Percentiles rank a stretch among this genome's conserved stretches.
Evolutionary conservation across 768 basidiomycete genomes (phyloP).

Genomic region (Leccinellum albellum): DNA sequence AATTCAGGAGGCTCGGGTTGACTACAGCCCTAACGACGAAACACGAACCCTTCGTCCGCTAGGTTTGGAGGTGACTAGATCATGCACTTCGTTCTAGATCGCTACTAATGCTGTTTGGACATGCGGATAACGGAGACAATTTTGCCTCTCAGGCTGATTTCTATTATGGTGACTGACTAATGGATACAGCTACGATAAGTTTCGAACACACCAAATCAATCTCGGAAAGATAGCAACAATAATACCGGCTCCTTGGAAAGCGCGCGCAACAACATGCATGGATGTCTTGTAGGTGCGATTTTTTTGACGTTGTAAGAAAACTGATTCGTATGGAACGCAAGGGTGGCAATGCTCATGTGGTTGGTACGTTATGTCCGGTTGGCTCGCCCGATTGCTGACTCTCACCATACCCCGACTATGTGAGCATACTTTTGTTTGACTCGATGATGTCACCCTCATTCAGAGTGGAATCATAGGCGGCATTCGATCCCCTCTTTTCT

Average conservation of each 20-base stretch:
- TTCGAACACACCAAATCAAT: conserved; percentile 26
- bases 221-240: conserved; percentile 9
- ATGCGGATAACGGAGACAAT: conserved; percentile 9
- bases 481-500: conserved; percentile 24
- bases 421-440: conserved; percentile 3
- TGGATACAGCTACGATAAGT: conserved; percentile 25
- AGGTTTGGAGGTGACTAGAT: conserved; percentile 24
- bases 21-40: conserved; percentile 20
- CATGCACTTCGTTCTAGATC: not conserved
- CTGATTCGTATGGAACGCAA: conserved; percentile 5
- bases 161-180: not conserved
- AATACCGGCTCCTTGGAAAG: conserved; percentile 20
- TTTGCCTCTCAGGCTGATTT: not conserved
- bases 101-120: conserved; percentile 12
- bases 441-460: not conserved
- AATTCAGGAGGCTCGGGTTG: conserved; percentile 8
- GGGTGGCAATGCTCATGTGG: conserved; percentile 29
- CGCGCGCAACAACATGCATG: conserved; percentile 19
- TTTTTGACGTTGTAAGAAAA: not conserved
- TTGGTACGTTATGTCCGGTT: conserved; percentile 4
- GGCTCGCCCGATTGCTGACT: not conserved
- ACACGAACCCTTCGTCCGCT: conserved; percentile 23
- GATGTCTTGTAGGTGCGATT: conserved; percentile 11
- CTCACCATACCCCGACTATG: conserved; percentile 15
- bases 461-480: conserved; percentile 12